Base-by-base conservation (phyloP, 805 yeast species). In the Nakazawaea ambrosiae region DNA sequence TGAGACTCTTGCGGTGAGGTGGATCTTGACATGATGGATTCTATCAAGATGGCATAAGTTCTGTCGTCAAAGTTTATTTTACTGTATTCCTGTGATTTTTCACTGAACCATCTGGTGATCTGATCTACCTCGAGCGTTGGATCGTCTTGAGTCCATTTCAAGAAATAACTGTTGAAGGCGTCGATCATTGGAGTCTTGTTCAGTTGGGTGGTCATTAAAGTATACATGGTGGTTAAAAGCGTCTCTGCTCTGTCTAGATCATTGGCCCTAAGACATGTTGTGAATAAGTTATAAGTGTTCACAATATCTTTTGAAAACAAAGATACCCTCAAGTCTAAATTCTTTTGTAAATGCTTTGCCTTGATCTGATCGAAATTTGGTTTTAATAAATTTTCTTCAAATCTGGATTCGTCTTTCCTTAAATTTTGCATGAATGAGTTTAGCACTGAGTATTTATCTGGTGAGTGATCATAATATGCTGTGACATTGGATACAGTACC, bases 201-300 rank as follows among this genome's bases (percentile, higher is more conserved):
- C 22, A 17, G 26, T 20, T 35, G 34, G 20, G 17, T 20, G 18
- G 14, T 24, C n/a, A 32, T 34, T 26, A 42, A 34, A 17, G 74
- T 73, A 34, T 77, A 68, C 33, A 86, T 63, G 3, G 88, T 78
- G 37, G 67, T 64, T 28, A 87, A 57, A 16, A 86, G 76, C 18
- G 78, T 61, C 45, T 75, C 77, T 0, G 95, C 95, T 50, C 96
- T 66, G 17, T 68, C 72, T 47, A 69, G 73, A 51, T 83, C 81
- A 37, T 70, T 69, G 24, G 82, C 71, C 31, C 76, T 73, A 23
- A 87, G 51, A 46, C 89, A 80, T 0, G 92, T 90, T 48, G 87
- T 95, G 28, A 86, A 65, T 25, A 87, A 58, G 3, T 89, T 73
- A 78, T 89, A 87, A 15, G 81, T 64, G 48, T 81, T 81, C 37